A percentile compares a stretch with the other conserved stretches of the same genome.
Conservation (phyloP, 2,329 filamentous ascomycete species). For the Venturia carpophila region DNA sequence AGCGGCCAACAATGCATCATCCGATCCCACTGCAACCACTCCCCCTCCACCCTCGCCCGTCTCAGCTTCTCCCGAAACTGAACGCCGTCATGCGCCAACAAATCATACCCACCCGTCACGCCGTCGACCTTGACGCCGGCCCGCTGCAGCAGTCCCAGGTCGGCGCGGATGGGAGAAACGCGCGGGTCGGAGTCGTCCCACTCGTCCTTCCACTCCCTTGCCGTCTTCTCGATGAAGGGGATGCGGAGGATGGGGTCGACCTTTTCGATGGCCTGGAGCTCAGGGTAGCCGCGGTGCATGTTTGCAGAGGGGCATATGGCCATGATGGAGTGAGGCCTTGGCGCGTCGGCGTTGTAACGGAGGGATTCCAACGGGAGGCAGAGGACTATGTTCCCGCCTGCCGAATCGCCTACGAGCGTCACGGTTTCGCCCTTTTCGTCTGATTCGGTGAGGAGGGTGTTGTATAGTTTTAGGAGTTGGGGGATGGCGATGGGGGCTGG, state of each 20-base stretch:
- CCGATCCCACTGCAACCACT: constrained; percentile 52
- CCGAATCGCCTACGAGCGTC: constrained; percentile 47
- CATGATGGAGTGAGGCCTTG: constrained; percentile 31
- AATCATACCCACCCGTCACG: constrained; percentile 45
- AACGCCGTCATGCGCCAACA: constrained; percentile 46
- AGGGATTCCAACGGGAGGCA: constrained; percentile 35
- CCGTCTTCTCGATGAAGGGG: constrained; percentile 35
- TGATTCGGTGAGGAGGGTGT: constrained; percentile 34
- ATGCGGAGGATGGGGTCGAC: constrained; percentile 42
- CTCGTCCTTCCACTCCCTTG: constrained; percentile 36
- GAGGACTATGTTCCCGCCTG: constrained; percentile 48
- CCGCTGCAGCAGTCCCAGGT: constrained; percentile 32
- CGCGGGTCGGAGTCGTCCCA: constrained; percentile 38
- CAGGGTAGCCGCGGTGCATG: constrained; percentile 39
- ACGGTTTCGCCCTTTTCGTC: constrained; percentile 35
- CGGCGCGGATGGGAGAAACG: constrained; percentile 42
- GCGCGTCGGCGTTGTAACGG: constrained; percentile 23
- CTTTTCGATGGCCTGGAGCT: constrained; percentile 34
- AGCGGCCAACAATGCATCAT: constrained; percentile 55
- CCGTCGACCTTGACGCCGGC: constrained; percentile 44
- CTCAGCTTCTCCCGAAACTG: constrained; percentile 41
- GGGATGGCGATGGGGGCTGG: constrained; percentile 44
- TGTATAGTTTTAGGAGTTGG: constrained; percentile 40
- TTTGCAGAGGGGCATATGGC: constrained; percentile 45
- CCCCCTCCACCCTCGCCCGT: constrained; percentile 38